Conservation (phyloP, 331 rosid species). For the Cydonia oblonga region DNA sequence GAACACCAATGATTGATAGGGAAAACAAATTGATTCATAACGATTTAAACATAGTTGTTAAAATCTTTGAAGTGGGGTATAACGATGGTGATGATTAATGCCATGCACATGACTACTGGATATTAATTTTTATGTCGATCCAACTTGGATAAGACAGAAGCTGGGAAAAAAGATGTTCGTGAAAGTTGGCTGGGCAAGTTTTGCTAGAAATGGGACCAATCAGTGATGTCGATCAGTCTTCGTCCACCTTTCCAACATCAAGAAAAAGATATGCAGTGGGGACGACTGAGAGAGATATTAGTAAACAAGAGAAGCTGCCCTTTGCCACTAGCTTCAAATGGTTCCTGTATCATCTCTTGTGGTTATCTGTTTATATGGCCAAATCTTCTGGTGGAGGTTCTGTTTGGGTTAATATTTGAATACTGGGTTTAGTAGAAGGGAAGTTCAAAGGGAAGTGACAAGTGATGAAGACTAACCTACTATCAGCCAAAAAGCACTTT, state of each 20-base stretch:
- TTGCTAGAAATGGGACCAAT: constrained; percentile 19
- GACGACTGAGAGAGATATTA: neutral
- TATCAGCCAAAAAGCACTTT: no score
- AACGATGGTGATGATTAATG: neutral
- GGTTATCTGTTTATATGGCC: constrained; percentile 8
- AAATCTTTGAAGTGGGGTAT: constrained; percentile 6
- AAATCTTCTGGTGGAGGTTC: constrained; percentile 7
- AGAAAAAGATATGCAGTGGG: constrained; percentile 9
- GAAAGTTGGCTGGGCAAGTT: constrained; percentile 5
- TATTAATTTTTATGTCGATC: neutral
- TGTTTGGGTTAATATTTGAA: no score
- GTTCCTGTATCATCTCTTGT: neutral
- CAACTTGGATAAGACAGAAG: constrained; percentile 24
- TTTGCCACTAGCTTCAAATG: constrained; percentile 14
- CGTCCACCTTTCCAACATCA: constrained; percentile 23
- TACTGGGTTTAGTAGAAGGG: no score
- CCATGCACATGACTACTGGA: neutral
- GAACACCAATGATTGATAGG: constrained; percentile 11
- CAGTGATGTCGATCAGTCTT: constrained; percentile 19
- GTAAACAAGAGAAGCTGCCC: neutral
- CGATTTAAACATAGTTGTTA: neutral
- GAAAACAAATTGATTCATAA: neutral
- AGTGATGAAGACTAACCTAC: no score
- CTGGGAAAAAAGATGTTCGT: neutral
- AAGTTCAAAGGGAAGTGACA: no score